A percentile compares a stretch with the other conserved stretches of the same genome.
Evolutionary conservation across 2,329 filamentous ascomycete genomes (phyloP).

Genomic region (Dactylellina leptospora): DNA sequence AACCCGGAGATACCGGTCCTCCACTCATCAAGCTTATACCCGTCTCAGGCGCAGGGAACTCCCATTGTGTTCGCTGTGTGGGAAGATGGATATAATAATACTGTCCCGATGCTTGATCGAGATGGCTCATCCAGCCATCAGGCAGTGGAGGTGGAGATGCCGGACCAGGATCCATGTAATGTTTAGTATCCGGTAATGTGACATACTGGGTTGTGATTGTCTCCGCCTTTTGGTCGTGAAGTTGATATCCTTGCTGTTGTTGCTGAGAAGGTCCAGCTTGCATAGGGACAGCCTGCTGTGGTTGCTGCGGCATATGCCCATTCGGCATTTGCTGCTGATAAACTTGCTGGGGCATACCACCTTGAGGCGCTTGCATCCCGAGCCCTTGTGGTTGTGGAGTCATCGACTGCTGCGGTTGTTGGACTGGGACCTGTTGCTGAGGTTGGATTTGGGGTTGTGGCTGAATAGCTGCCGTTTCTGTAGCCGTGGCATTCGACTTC

Average conservation of each 20-base stretch:
- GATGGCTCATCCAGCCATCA: constrained; percentile 97
- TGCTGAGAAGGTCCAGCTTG: constrained; percentile 68
- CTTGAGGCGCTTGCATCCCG: constrained; percentile 53
- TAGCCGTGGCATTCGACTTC: constrained; percentile 14
- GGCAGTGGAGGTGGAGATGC: constrained; percentile 90
- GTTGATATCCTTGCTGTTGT: constrained; percentile 63
- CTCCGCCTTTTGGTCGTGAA: constrained; percentile 60
- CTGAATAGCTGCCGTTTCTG: constrained; percentile 44
- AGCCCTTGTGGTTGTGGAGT: constrained; percentile 41
- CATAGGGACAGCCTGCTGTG: constrained; percentile 57
- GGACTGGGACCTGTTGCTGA: constrained; percentile 13
- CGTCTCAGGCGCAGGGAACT: constrained; percentile 74
- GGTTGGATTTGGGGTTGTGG: constrained; percentile 34
- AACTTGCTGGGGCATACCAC: constrained; percentile 52
- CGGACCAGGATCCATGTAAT: constrained; percentile 67
- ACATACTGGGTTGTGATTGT: constrained; percentile 59
- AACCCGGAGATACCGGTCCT: constrained; percentile 71
- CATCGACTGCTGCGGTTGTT: constrained; percentile 45
- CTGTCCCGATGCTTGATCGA: constrained; percentile 93
- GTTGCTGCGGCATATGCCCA: constrained; percentile 58
- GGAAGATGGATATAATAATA: constrained; percentile 99
- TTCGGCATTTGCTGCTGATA: constrained; percentile 56
- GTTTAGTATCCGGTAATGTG: constrained; percentile 62
- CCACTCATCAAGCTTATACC: constrained; percentile 52
- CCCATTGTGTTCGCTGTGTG: constrained; percentile 96